Percentiles rank a stretch among this genome's conserved stretches.
Conservation (phyloP, 495 filamentous ascomycete genomes). For the Annulohypoxylon nitens region DNA sequence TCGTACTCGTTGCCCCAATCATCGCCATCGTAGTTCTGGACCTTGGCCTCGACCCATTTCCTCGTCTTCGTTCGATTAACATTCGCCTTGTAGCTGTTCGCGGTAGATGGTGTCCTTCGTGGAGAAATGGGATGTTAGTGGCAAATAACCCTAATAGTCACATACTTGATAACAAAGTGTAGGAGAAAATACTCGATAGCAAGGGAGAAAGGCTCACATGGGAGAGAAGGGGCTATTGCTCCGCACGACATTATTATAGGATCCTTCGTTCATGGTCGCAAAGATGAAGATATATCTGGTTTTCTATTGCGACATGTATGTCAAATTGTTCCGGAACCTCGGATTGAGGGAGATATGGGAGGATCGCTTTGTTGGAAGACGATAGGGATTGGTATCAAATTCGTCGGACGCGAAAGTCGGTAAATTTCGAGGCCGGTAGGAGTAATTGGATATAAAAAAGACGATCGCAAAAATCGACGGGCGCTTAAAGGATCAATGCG, state of each 20-base stretch:
- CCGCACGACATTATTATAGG: constrained; percentile 50
- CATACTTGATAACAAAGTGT: neutral
- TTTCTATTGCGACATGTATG: constrained; percentile 38
- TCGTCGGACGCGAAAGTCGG: neutral
- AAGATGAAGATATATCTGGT: constrained; percentile 19
- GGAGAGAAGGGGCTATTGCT: constrained; percentile 45
- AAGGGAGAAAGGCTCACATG: constrained; percentile 35
- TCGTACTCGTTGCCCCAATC: constrained; percentile 92
- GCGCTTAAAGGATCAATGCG: constrained; percentile 27
- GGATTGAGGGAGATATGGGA: constrained; percentile 8
- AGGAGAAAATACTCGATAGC: neutral
- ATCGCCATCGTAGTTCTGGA: constrained; percentile 88
- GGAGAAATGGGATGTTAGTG: constrained; percentile 27
- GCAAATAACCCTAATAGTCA: constrained; percentile 4
- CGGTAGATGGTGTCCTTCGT: constrained; percentile 51
- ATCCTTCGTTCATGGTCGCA: constrained; percentile 49
- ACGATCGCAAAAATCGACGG: constrained; percentile 17
- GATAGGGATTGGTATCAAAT: constrained; percentile 11
- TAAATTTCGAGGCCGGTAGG: neutral
- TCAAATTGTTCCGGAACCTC: neutral
- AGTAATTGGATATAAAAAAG: constrained; percentile 5
- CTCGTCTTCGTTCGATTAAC: constrained; percentile 91
- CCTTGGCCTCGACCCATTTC: constrained; percentile 94
- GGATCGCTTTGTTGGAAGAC: neutral
- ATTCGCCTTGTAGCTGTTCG: constrained; percentile 71